Percentiles rank a stretch among this genome's conserved stretches.
These are phyloP conservation scores for Aspergillus sojae DNA, from an alignment of 2,329 filamentous ascomycete species.

Conservation along the genomic window DNA sequence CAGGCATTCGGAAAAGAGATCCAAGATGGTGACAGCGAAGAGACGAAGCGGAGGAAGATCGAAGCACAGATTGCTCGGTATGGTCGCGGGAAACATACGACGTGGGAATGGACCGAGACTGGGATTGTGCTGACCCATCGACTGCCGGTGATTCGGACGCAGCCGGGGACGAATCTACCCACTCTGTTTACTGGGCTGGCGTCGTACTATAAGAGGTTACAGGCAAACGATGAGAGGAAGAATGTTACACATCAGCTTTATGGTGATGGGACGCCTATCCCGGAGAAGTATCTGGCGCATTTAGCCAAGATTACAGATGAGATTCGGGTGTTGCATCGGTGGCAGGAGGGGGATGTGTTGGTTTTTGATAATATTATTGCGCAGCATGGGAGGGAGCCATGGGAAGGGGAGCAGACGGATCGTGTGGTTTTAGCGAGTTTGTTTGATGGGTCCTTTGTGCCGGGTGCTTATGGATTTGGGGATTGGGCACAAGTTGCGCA, in stretches of 20 bases:
- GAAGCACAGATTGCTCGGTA: conserved; percentile 54
- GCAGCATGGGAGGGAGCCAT: conserved; percentile 54
- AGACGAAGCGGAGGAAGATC: conserved; percentile 46
- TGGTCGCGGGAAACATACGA: conserved; percentile 49
- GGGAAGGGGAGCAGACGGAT: conserved; percentile 51
- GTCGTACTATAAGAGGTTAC: conserved; percentile 46
- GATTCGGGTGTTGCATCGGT: conserved; percentile 53
- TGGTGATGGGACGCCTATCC: conserved; percentile 52
- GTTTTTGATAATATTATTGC: conserved; percentile 54
- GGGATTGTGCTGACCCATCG: conserved; percentile 48
- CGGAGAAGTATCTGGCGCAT: conserved; percentile 47
- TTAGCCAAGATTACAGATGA: conserved; percentile 52
- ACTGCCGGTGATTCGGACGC: conserved; percentile 51
- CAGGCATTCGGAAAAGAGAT: conserved; percentile 54
- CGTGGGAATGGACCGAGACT: conserved; percentile 53
- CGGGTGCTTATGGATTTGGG: conserved; percentile 46
- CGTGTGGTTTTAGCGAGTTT: conserved; percentile 52
- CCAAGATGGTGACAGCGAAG: conserved; percentile 47
- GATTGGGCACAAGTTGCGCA: conserved; percentile 54
- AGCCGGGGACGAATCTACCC: conserved; percentile 49
- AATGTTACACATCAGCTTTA: conserved; percentile 46
- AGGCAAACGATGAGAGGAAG: conserved; percentile 28
- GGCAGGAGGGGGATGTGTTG: conserved; percentile 52
- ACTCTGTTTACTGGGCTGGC: conserved; percentile 52
- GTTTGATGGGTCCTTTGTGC: conserved; percentile 50